These are phyloP conservation scores for Ophiostoma tasmaniense DNA, from an alignment of 2,329 filamentous ascomycete genomes.

Conservation along the genomic window DNA sequence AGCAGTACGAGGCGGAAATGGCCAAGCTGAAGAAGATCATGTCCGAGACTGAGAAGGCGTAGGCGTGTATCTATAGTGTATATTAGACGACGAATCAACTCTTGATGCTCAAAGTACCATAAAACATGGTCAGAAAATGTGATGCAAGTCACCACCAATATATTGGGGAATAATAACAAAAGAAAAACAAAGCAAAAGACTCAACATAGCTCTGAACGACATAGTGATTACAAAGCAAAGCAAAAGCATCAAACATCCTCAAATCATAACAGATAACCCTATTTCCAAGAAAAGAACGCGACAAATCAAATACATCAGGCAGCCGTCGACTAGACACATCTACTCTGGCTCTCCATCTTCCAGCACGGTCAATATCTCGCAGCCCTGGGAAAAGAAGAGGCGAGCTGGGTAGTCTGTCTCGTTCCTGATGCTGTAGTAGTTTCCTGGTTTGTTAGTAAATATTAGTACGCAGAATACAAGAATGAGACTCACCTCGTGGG, in stretches of 20 bases:
- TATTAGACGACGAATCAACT: not conserved
- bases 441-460: conserved; percentile 48
- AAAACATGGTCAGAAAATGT: not conserved
- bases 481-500: conserved; percentile 64
- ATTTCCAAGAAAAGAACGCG: not conserved
- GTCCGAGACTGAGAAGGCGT: conserved; percentile 27
- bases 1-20: conserved; percentile 65
- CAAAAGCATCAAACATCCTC: not conserved
- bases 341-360: conserved; percentile 18
- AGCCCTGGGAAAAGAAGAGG: conserved; percentile 89
- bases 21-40: conserved; percentile 63
- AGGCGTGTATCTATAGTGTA: not conserved
- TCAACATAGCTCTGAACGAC: not conserved
- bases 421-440: conserved; percentile 87
- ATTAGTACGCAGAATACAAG: conserved; percentile 11
- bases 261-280: not conserved
- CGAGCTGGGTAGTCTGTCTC: conserved; percentile 62
- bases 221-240: not conserved
- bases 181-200: not conserved
- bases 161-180: not conserved
- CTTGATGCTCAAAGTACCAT: not conserved
- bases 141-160: not conserved
- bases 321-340: not conserved
- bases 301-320: not conserved
- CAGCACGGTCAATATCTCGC: conserved; percentile 40